Base-by-base conservation (phyloP, 2,329 filamentous ascomycete genomes). In the Periconia sp. region DNA sequence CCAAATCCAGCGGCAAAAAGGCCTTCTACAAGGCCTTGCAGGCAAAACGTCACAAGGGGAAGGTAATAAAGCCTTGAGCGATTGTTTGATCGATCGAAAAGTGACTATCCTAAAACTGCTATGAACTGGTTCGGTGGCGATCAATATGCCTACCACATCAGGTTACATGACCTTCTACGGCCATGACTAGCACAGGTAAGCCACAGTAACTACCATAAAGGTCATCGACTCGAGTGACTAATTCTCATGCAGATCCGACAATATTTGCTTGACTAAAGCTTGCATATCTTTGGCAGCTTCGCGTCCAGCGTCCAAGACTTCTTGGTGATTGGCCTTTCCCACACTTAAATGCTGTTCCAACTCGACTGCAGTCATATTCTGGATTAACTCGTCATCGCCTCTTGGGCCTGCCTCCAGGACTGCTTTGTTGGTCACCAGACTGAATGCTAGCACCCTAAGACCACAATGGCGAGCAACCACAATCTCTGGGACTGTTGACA, bases 1-100 rank as follows among this genome's bases (percentile, higher is more conserved):
- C 82, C 57, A 97, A 96, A 76, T 85, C 83, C 20, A 96, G 90
- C 64, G 94, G 94, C 49, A 95, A 91, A 79, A 97, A 93, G 76
- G 86, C 84, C 0, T 89, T 90, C 66, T 97, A 97, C 80, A 93
- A 93, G 70, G 88, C 87, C 52, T 74, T 96, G 61, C 85, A 89
- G 69, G 79, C 79, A 47, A 82, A 85, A 72, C 76, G 67, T 35
- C 77, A 84, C 57, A 78, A 72, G 45, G 64, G 70, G 49, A 66
- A 64, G 44, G 60, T 72, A 27, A 57, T 62, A 45, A 74, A 74
- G 54, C 65, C 70, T 54, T 74, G 71, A 74, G 35, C 40, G 10
- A 37, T 37, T 11, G 14, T n/a, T 37, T 27, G 5, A 27, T 27
- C 23, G 23, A 27, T 27, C 3, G 33, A 5, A 37, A n/a, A 37